Base-by-base conservation (phyloP, 1,284 basidiomycete species). In the Ustilago bromivora region DNA sequence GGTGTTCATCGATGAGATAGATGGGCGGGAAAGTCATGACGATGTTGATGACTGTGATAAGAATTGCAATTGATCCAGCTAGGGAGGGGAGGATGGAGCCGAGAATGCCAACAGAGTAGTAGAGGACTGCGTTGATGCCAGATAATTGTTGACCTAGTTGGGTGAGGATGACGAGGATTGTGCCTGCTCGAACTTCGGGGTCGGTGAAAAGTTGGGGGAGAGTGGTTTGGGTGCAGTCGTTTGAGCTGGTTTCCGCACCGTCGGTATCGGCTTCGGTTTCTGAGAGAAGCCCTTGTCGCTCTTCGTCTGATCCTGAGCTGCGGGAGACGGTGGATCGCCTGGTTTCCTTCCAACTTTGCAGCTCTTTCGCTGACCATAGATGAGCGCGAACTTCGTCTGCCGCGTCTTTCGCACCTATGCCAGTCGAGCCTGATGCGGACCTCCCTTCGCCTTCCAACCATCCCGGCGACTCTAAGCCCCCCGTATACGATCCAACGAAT, bases 1-100 rank as follows among this genome's bases (percentile, higher is more conserved):
- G 85, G 78, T 95, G 93, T 47, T 85, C 84, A 51, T 75, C 67
- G 66, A 97, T 93, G 46, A 98, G 89, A 76, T 94, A 89, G 57
- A 98, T 92, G 4, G 95, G 92, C 1, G 92, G 91, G 75, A 92
- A 90, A 0, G 92, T 93, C 91, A 92, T 92, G 69, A 92, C 76
- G 46, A 89, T 92, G 85, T 97, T 98, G 66, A 85, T 76, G 54
- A 84, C 31, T 12, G 83, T 85, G 57, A 85, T 84, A 1, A 84
- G 69, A 53, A 85, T 71, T 2, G 80, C 81, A 35, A 85, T 78
- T 17, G 61, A 68, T 3, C 69, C 61, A 40, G 79, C 82, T 10
- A 77, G 63, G 1, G 60, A 34, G 15, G 79, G 80, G 3, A 85
- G 71, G 49, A 83, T 71, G 12, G 71, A 55, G 19, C 72, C 74